Percentiles rank a stretch among this genome's conserved stretches.
These are phyloP conservation scores for Aurifilum marmelostoma DNA, from an alignment of 2,329 filamentous ascomycete species.

Conservation along the genomic window DNA sequence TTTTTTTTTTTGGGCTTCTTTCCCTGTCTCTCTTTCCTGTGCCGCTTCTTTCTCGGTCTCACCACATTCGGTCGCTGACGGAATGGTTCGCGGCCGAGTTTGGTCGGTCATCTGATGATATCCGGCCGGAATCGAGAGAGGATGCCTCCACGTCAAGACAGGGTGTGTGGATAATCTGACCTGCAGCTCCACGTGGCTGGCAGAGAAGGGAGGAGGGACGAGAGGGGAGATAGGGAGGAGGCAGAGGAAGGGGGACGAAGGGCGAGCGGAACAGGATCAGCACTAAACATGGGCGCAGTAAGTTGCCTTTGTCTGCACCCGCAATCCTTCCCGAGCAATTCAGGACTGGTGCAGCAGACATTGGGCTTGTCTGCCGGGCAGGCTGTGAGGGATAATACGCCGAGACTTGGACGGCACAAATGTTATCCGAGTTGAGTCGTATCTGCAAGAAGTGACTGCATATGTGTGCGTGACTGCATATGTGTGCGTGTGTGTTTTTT, in stretches of 20 bases:
- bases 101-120: conserved; percentile 2
- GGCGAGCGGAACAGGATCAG: conserved; percentile 2
- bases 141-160: not conserved
- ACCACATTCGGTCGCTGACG: not conserved
- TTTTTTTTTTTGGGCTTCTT: no score
- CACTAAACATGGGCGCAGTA: conserved; percentile 17
- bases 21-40: not conserved
- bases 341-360: conserved; percentile 1
- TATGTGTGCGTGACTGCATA: not conserved
- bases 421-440: not conserved
- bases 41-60: not conserved
- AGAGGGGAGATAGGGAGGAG: not conserved
- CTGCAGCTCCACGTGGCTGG: conserved; percentile 18
- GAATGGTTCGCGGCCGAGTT: not conserved
- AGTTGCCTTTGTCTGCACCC: conserved; percentile 9
- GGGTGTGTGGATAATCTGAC: conserved; percentile 1
- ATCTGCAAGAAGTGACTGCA: not conserved
- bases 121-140: not conserved
- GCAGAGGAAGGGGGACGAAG: not conserved
- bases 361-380: not conserved
- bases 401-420: not conserved
- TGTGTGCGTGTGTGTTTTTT: not conserved
- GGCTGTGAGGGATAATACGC: not conserved
- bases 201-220: not conserved
- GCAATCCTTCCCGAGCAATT: not conserved